These are phyloP conservation scores for Septoria linicola DNA, from an alignment of 2,329 filamentous ascomycete species.

Conservation along the genomic window DNA sequence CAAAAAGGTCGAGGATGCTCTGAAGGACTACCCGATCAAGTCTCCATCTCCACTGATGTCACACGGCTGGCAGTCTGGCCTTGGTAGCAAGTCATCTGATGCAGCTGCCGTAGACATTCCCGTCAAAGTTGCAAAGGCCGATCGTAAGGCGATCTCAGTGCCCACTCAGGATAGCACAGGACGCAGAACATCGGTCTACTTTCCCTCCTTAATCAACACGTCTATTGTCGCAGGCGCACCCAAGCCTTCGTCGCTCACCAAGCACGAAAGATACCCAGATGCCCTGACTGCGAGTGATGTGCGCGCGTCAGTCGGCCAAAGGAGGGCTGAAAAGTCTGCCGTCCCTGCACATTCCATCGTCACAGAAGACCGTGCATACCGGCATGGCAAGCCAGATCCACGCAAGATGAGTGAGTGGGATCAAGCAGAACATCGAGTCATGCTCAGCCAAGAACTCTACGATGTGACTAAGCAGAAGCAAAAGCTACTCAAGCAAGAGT, in stretches of 20 bases:
- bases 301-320: conserved; percentile 45
- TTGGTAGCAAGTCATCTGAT: conserved; percentile 1
- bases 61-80: conserved; percentile 17
- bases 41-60: conserved; percentile 20
- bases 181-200: conserved; percentile 26
- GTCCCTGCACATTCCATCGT: not conserved
- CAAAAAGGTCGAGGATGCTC: conserved; percentile 17
- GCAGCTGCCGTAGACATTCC: conserved; percentile 20
- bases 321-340: conserved; percentile 19
- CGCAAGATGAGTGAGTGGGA: conserved; percentile 27
- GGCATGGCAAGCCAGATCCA: conserved; percentile 22
- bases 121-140: conserved; percentile 18
- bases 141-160: conserved; percentile 22
- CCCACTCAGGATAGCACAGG: conserved; percentile 21
- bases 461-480: conserved; percentile 16
- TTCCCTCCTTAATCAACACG: conserved; percentile 31
- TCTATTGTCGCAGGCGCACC: conserved; percentile 18
- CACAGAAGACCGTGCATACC: conserved; percentile 8
- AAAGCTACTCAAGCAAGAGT: conserved; percentile 22
- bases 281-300: conserved; percentile 44
- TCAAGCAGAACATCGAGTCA: conserved; percentile 25
- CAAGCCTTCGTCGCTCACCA: conserved; percentile 33
- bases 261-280: conserved; percentile 41
- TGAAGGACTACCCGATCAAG: conserved; percentile 16
- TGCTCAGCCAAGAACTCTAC: conserved; percentile 25